Evolutionary conservation across 345 rosid genomes (phyloP).

Genomic region (Alliaria petiolata): DNA sequence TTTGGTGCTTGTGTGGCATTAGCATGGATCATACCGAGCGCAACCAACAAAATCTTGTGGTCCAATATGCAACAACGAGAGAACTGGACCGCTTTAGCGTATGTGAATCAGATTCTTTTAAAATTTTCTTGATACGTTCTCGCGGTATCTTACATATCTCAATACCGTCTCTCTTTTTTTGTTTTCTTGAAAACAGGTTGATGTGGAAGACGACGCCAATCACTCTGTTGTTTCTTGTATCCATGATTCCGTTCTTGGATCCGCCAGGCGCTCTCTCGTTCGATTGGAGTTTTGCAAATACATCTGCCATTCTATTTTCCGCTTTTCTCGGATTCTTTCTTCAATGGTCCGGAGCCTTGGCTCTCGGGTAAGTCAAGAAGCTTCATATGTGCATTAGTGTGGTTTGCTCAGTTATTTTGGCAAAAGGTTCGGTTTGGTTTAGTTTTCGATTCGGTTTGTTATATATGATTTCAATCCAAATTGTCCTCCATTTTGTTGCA

Average conservation of each 20-base stretch:
- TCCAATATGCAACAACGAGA: constrained; percentile 87
- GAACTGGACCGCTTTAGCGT: constrained; percentile 94
- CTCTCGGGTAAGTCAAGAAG: constrained; percentile 79
- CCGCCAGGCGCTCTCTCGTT: constrained; percentile 83
- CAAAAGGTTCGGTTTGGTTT: too few relatives aligned
- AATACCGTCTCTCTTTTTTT: not conserved
- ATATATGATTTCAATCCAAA: too few relatives aligned
- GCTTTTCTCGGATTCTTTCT: constrained; percentile 93
- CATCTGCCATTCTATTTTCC: constrained; percentile 58
- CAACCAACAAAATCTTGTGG: constrained; percentile 93
- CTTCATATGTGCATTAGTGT: not conserved
- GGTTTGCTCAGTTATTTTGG: too few relatives aligned
- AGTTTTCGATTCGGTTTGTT: too few relatives aligned
- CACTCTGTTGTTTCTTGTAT: constrained; percentile 73
- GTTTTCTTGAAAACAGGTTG: constrained; percentile 45
- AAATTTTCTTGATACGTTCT: not conserved
- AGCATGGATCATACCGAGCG: constrained; percentile 96
- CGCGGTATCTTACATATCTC: not conserved
- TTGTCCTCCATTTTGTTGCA: too few relatives aligned
- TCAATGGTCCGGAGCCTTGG: constrained; percentile 98
- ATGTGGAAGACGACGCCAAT: constrained; percentile 99
- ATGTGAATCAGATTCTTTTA: constrained; percentile 35
- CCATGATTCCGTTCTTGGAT: constrained; percentile 85
- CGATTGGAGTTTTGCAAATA: constrained; percentile 59
- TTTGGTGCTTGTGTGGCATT: constrained; percentile 91